Evolutionary conservation across 2,329 filamentous ascomycete species (phyloP).

Genomic region (Trichophyton verrucosum): DNA sequence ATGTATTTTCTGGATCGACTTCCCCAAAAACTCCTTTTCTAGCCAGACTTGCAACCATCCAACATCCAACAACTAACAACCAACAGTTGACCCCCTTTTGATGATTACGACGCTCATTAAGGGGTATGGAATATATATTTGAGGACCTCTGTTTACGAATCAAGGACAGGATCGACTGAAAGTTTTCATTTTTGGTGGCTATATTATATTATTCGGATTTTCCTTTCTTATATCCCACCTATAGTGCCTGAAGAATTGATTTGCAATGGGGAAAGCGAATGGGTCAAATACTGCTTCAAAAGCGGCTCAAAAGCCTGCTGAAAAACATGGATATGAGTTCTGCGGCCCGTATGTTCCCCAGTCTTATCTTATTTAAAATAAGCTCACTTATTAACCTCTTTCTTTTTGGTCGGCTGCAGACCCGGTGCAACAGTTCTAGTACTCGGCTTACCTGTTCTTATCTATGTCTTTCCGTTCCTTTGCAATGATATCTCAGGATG

Average conservation of each 20-base stretch:
- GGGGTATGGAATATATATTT: too few relatives aligned
- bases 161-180: background rate
- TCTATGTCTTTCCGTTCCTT: constrained; percentile 67
- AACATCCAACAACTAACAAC: background rate
- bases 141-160: background rate
- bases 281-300: background rate
- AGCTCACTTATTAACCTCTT: constrained; percentile 10
- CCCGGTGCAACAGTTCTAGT: constrained; percentile 49
- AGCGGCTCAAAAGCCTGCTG: background rate
- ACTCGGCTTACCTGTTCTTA: constrained; percentile 63
- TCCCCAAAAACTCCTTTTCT: background rate
- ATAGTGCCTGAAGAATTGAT: background rate
- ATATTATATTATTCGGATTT: too few relatives aligned
- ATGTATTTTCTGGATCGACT: background rate
- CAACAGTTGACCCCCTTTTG: background rate
- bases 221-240: too few relatives aligned
- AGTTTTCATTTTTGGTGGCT: too few relatives aligned
- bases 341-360: constrained; percentile 31
- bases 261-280: background rate
- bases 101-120: background rate
- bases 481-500: constrained; percentile 92
- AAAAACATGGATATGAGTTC: constrained; percentile 31
- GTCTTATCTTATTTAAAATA: background rate
- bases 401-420: background rate
- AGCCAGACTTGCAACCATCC: too few relatives aligned